Conservation (phyloP, 108 stramenopile species). For the Pelagomonas calceolata region DNA sequence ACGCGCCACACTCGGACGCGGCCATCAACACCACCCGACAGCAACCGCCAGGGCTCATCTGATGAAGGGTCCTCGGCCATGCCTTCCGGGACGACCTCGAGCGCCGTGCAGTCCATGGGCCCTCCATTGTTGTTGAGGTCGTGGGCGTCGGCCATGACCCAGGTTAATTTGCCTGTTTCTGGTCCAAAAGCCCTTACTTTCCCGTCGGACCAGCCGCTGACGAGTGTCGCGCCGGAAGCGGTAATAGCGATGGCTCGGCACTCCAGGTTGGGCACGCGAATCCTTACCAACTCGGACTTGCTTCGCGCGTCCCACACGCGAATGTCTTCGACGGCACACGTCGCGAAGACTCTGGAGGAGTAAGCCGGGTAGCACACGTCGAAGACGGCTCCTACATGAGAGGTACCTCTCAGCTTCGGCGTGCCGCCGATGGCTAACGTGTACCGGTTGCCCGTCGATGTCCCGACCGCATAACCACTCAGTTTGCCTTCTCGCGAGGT, state of each 20-base stretch:
- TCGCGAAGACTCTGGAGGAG: conserved; percentile 65
- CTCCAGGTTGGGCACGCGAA: conserved; percentile 71
- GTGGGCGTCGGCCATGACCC: conserved; percentile 63
- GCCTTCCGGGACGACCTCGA: conserved; percentile 49
- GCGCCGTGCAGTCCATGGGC: conserved; percentile 61
- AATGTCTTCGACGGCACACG: conserved; percentile 55
- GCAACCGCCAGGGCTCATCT: conserved; percentile 40
- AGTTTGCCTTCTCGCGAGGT: no score
- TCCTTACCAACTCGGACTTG: conserved; percentile 63
- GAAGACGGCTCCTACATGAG: conserved; percentile 61
- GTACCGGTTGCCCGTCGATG: conserved; percentile 50
- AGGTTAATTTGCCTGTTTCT: conserved; percentile 65
- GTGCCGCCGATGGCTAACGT: conserved; percentile 46
- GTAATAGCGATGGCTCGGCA: conserved; percentile 62
- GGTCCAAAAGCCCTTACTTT: conserved; percentile 75
- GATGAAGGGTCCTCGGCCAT: conserved; percentile 16
- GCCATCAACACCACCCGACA: conserved; percentile 67
- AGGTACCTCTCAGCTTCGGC: conserved; percentile 62
- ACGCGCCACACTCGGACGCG: conserved; percentile 67
- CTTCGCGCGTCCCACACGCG: conserved; percentile 64
- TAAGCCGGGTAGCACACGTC: conserved; percentile 59
- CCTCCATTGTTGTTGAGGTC: no score
- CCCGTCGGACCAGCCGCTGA: conserved; percentile 75
- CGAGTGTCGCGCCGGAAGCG: conserved; percentile 47
- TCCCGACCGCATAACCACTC: conserved; percentile 54